Conservation (phyloP, 257 asterid genomes). For the Petunia axillaris region DNA sequence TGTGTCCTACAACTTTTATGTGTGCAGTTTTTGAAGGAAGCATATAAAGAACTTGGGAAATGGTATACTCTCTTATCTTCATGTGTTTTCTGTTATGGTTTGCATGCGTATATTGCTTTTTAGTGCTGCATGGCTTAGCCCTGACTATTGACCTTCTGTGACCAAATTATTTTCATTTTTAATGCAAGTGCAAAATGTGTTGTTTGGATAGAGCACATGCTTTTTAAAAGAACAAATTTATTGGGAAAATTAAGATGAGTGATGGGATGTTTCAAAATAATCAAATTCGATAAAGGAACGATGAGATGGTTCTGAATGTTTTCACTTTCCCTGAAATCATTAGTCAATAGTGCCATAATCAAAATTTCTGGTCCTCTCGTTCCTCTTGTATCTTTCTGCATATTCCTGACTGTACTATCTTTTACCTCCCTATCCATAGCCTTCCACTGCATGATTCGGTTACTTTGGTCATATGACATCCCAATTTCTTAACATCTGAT, state of each 20-base stretch:
- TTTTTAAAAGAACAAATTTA: neutral
- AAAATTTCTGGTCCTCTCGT: conserved; percentile 13
- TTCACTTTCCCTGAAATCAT: neutral
- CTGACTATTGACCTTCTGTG: conserved; percentile 17
- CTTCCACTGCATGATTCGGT: conserved; percentile 33
- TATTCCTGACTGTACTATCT: neutral
- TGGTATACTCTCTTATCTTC: conserved; percentile 16
- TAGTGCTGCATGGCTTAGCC: conserved; percentile 7
- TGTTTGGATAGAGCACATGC: neutral
- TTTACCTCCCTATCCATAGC: conserved; percentile 32
- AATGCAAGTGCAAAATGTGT: neutral
- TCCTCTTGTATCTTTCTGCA: neutral
- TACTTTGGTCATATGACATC: conserved; percentile 33
- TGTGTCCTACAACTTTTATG: conserved; percentile 37
- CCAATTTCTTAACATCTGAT: conserved; percentile 46
- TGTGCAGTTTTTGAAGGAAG: conserved; percentile 36
- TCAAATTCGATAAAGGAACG: neutral
- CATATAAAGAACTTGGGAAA: conserved; percentile 22
- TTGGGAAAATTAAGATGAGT: neutral
- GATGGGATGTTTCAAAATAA: conserved; percentile 4
- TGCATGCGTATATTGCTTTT: neutral
- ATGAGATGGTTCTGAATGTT: neutral
- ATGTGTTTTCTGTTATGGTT: conserved; percentile 2
- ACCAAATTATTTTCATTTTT: conserved; percentile 12
- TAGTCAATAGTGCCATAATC: conserved; percentile 11